Evolutionary conservation across 1,284 basidiomycete species (phyloP), one percentile per base, ranked within the genome.

Genomic region (Peniophora sp.): DNA sequence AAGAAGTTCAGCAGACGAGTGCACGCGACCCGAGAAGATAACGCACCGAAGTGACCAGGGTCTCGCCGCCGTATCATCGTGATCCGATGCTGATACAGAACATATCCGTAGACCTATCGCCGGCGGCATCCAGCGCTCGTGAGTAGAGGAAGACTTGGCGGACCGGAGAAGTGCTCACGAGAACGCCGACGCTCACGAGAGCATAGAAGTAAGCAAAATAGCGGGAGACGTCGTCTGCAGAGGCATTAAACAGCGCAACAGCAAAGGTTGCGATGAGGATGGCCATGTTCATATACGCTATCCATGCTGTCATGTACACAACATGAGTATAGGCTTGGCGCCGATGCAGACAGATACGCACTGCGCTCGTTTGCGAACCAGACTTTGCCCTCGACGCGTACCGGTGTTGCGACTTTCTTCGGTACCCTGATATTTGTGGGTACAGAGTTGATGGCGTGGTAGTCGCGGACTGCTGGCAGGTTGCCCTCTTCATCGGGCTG

Each of bases 301-400:
- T 79, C 90, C 91, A 97, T 2, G 94, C 88, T 91, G 49, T 6
- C 52, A 12, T n/a, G 47, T 10, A 34, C 20, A 51, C 8, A 8
- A 15, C n/a, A 15, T 41, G 39, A 14, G 41, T 1, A 27, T 5
- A 12, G 27, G 12, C 6, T 32, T 6, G 27, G 27, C 27, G 35
- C 15, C 9, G 18, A 51, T 32, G 35, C 44, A 35, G 35, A 11
- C 3, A 37, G 24, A 24, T 14, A 67, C 75, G 50, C 53, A 92
- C 89, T 99, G 58, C 97, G 76, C 69, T 99, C 97, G 65, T 98
- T 97, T 6, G 97, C 95, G 70, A 99, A 97, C 90, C 96, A 99
- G 41, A 99, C 96, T 64, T 99, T 99, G 27, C 88, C 89, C 67
- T 99, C 96, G 36, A 99, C 92, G 57, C 88, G 88, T 59, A 98